These are phyloP conservation scores for Plectranthus barbatus DNA, from an alignment of 257 asterid genomes.

Conservation along the genomic window DNA sequence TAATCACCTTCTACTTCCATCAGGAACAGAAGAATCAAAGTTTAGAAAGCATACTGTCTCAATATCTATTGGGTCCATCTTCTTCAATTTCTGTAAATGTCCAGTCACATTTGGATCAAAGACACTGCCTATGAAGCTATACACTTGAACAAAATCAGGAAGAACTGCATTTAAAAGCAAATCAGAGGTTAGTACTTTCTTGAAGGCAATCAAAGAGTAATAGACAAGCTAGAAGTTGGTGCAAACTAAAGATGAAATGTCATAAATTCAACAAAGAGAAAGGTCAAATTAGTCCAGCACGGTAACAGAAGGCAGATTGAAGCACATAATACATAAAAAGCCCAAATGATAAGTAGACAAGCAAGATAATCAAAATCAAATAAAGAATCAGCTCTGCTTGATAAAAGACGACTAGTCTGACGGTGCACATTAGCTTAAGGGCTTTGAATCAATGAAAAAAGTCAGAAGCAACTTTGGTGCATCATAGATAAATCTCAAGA, in stretches of 20 bases:
- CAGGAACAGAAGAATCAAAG: conserved; percentile 15
- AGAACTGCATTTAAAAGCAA: conserved; percentile 51
- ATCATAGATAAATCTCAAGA: neutral
- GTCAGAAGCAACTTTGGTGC: neutral
- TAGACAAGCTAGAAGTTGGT: neutral
- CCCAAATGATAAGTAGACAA: neutral
- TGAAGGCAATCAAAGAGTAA: neutral
- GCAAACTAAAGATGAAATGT: neutral
- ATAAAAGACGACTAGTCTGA: neutral
- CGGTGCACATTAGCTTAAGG: neutral
- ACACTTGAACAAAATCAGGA: conserved; percentile 90
- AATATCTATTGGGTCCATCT: conserved; percentile 85
- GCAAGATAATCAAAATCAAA: neutral
- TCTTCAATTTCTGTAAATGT: conserved; percentile 76
- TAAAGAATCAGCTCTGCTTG: neutral
- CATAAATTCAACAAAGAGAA: neutral
- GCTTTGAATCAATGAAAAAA: neutral
- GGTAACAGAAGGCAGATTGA: neutral
- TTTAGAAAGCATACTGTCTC: conserved; percentile 67
- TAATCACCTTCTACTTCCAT: too few species aligned
- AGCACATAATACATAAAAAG: neutral
- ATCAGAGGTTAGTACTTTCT: conserved; percentile 8
- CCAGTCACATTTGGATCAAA: conserved; percentile 72
- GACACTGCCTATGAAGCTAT: conserved; percentile 84
- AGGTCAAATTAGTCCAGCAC: neutral